Evolutionary conservation across 345 rosid genomes (phyloP), one percentile per base, ranked within the genome.

Genomic region (Lepidium africanum): DNA sequence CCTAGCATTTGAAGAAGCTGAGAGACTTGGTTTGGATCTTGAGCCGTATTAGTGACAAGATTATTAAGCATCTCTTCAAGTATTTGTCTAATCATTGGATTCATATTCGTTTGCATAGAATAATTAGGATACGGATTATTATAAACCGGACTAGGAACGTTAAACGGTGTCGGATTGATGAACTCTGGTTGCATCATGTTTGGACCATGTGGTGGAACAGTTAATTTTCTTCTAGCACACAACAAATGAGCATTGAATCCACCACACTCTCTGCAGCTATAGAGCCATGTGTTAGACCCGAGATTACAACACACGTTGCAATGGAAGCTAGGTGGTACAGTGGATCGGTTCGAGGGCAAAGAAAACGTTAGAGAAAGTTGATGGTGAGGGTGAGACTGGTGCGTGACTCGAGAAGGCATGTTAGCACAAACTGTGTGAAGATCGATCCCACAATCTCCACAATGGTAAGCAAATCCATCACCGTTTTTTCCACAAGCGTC

Each of bases 381-480:
- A 65, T 81, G 87, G 30, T 57, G 77, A 63, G 64, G 58, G 70
- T 80, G 87, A 56, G 71, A 70, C 2, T 74, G 83, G 64, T 68
- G 83, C 7, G 47, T 41, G 40, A 74, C 54, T 11, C 19, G 16
- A 65, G 80, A 40, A 13, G 84, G 82, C 84, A 78, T 75, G 33
- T 78, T 42, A 2, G 83, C 84, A 61, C 87, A 81, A 36, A 10
- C 42, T 15, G 79, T 65, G 50, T 85, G 86, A 54, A 85, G 77
- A 73, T 81, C 72, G 48, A 80, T 37, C n/a, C 75, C 71, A 43
- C 83, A 85, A 0, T 58, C 49, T 51, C 78, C 59, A 30, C 84
- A 83, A 13, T 60, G 67, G 79, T 81, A 83, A 19, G 77, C 79
- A 57, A 85, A 83, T 37, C 87, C 83, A 8, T 70, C 68, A 46